Evolutionary conservation across 208 protist genomes (phyloP).

Genomic region (Leishmania turanica): DNA sequence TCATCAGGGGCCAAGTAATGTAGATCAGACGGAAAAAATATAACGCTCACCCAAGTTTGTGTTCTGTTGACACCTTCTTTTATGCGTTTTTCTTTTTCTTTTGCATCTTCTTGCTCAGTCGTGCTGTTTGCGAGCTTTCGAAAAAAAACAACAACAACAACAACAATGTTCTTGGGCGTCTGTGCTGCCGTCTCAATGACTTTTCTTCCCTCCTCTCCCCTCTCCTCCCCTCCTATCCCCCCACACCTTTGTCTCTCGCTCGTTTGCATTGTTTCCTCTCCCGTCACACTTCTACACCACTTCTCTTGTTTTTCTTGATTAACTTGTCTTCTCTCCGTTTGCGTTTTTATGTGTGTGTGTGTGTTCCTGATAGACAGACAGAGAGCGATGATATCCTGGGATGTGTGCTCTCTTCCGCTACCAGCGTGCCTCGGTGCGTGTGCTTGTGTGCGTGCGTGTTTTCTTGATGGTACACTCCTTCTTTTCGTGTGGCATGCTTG

Average conservation of each 20-base stretch:
- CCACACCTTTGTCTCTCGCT: not conserved
- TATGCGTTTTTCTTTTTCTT: not conserved
- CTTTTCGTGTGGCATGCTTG: not conserved
- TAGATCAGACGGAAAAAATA: not conserved
- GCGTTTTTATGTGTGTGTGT: not conserved
- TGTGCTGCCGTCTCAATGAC: not conserved
- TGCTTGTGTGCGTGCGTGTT: not conserved
- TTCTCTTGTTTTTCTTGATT: not conserved
- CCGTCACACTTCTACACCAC: too few species aligned
- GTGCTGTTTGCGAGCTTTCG: not conserved
- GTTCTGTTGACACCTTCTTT: not conserved
- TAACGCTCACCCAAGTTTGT: not conserved
- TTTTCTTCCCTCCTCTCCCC: not conserved
- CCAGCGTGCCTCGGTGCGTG: too few species aligned
- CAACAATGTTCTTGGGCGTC: not conserved
- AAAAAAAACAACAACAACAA: not conserved
- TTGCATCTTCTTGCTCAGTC: not conserved
- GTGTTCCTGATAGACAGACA: not conserved
- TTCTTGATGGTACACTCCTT: not conserved
- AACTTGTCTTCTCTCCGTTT: not conserved
- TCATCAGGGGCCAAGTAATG: not conserved
- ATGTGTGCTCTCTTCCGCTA: slow-evolving; percentile 5
- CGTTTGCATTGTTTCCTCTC: not conserved
- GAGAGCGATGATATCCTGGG: not conserved
- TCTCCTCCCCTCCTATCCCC: not conserved